These are phyloP conservation scores for Colletotrichum incanum DNA, from an alignment of 2,329 filamentous ascomycete species.

Conservation along the genomic window DNA sequence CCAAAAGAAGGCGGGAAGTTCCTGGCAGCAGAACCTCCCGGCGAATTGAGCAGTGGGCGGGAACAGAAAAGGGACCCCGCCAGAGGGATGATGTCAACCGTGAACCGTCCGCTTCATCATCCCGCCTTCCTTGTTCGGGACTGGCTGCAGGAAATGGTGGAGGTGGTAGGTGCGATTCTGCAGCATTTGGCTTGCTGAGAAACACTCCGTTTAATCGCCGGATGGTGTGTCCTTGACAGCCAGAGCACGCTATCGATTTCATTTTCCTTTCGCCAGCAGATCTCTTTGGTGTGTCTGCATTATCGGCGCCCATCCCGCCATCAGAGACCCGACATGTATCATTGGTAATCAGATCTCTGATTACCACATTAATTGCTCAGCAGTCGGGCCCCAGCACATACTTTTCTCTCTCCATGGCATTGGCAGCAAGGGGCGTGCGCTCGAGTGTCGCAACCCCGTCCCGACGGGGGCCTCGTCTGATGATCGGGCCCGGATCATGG, in stretches of 20 bases:
- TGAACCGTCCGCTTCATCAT: conserved; percentile 22
- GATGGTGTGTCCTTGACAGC: neutral
- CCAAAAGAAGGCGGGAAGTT: neutral
- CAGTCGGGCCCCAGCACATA: conserved; percentile 9
- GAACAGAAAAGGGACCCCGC: conserved; percentile 12
- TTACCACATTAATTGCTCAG: conserved; percentile 42
- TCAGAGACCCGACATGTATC: neutral
- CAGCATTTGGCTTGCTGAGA: neutral
- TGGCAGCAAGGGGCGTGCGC: neutral
- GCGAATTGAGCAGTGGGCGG: neutral
- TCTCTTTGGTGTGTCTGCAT: neutral
- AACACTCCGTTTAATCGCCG: conserved; percentile 16
- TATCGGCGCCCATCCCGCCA: neutral
- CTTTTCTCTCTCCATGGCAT: neutral
- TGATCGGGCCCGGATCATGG: conserved; percentile 29
- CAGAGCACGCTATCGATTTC: conserved; percentile 9
- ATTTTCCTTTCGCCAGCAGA: neutral
- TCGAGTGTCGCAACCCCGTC: conserved; percentile 32
- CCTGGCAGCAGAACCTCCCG: neutral
- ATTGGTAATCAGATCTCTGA: conserved; percentile 36
- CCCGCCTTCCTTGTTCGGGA: neutral
- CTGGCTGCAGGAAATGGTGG: neutral
- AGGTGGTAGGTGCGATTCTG: conserved; percentile 21
- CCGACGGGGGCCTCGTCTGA: conserved; percentile 53
- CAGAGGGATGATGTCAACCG: conserved; percentile 30